These are phyloP conservation scores for Phlyctochytrium planicorne DNA, from an alignment of 192 early-diverging fungal genomes.

Conservation along the genomic window DNA sequence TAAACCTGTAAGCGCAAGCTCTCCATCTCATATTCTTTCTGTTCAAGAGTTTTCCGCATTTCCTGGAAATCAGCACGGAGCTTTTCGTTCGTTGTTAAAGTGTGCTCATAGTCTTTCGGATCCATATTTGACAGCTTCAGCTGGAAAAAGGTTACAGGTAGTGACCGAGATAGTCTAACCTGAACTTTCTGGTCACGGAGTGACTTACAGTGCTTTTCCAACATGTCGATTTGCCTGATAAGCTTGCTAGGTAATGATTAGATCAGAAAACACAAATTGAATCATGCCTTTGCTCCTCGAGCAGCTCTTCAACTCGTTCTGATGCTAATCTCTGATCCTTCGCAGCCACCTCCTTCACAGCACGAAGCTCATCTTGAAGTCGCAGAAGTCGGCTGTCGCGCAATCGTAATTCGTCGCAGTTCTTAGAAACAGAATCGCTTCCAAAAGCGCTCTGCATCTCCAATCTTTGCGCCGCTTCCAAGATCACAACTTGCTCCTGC, in stretches of 20 bases:
- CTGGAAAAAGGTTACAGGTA: too few species aligned
- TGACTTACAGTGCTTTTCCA: not conserved
- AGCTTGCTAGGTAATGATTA: not conserved
- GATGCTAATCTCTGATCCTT: not conserved
- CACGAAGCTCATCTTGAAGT: not conserved
- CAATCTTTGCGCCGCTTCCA: too few species aligned
- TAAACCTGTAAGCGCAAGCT: conserved; percentile 16
- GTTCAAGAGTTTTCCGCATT: conserved; percentile 6
- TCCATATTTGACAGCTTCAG: too few species aligned
- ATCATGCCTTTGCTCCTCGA: not conserved
- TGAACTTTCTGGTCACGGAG: not conserved
- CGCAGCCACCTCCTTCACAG: not conserved
- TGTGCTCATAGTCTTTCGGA: not conserved
- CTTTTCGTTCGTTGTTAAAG: conserved; percentile 10
- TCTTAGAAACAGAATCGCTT: not conserved
- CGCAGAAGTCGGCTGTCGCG: not conserved
- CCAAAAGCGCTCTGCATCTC: too few species aligned
- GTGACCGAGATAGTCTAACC: too few species aligned
- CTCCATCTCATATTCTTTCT: conserved; percentile 11
- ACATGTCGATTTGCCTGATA: not conserved
- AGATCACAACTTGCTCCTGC: not conserved
- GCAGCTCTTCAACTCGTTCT: not conserved
- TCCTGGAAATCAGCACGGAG: conserved; percentile 12
- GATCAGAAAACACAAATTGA: not conserved
- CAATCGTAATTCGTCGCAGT: not conserved